These are phyloP conservation scores for Leucosporidium yakuticum DNA, from an alignment of 768 basidiomycete species.

Conservation along the genomic window DNA sequence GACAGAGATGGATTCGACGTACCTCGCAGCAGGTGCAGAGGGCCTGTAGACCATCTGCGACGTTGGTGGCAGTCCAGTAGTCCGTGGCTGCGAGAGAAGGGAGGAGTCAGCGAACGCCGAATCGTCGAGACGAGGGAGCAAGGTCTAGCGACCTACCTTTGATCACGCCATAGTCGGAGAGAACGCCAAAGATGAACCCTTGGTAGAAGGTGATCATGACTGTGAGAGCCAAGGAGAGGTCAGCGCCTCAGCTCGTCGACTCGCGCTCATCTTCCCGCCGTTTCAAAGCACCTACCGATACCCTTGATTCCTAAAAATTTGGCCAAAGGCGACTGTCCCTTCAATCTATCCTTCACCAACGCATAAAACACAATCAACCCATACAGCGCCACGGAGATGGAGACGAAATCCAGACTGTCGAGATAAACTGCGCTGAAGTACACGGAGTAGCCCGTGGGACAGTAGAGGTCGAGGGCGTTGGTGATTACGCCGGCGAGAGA, in stretches of 20 bases:
- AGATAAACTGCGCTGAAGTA: slow-evolving; percentile 51
- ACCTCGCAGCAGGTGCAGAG: slow-evolving; percentile 80
- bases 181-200: slow-evolving; percentile 62
- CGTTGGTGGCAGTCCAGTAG: slow-evolving; percentile 52
- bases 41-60: slow-evolving; percentile 76
- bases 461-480: slow-evolving; percentile 62
- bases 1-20: slow-evolving; percentile 12
- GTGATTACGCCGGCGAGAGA: slow-evolving; percentile 53
- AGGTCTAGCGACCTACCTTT: slow-evolving; percentile 4
- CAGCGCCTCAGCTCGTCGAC: not conserved
- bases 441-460: slow-evolving; percentile 42
- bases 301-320: slow-evolving; percentile 81
- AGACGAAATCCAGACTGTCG: slow-evolving; percentile 66
- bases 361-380: slow-evolving; percentile 53
- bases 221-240: not conserved
- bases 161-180: slow-evolving; percentile 62
- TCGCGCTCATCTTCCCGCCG: not conserved
- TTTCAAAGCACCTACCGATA: slow-evolving; percentile 18
- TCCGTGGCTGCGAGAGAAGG: not conserved
- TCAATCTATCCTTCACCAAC: slow-evolving; percentile 65
- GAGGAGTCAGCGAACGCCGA: not conserved
- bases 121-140: not conserved
- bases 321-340: slow-evolving; percentile 64
- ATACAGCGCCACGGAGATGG: slow-evolving; percentile 82
- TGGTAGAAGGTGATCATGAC: slow-evolving; percentile 57